Evolutionary conservation across 83 land plant species (phyloP).

Genomic region (Diphasiastrum complanatum): DNA sequence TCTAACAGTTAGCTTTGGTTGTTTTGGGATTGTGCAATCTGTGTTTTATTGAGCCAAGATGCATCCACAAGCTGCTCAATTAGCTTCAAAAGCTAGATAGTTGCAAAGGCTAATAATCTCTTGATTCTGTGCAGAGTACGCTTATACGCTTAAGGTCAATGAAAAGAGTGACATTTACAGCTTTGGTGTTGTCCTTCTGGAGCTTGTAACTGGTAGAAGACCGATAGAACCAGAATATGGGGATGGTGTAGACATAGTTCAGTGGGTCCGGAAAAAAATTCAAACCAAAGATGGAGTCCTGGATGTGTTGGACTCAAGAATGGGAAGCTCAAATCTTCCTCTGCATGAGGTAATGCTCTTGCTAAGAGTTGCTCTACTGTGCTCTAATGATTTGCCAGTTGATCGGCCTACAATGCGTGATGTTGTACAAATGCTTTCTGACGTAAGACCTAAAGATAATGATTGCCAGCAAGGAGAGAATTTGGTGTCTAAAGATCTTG

Average conservation of each 20-base stretch:
- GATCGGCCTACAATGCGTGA: conserved; percentile 1
- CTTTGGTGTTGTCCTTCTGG: not conserved
- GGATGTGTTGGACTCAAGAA: not conserved
- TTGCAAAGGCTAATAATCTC: no score
- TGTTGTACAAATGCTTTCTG: conserved; percentile 2
- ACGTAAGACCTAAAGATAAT: no score
- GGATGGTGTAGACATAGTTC: not conserved
- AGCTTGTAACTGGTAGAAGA: conserved; percentile 1
- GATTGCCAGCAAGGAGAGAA: no score
- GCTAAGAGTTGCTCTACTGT: not conserved
- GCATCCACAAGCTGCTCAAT: no score
- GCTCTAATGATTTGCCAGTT: not conserved
- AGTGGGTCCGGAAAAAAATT: conserved; percentile 6
- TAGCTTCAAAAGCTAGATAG: no score
- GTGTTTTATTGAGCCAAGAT: not conserved
- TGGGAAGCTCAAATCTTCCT: not conserved
- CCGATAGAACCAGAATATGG: conserved; percentile 7
- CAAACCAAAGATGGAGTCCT: not conserved
- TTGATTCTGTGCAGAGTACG: not conserved
- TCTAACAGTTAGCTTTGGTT: not conserved
- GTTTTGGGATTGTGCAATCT: not conserved
- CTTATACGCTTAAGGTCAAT: not conserved
- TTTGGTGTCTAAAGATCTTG: no score
- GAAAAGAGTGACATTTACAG: conserved; percentile 2
- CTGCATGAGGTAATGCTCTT: conserved; percentile 3